Conservation (phyloP, 2,329 filamentous ascomycete genomes). For the Cercospora zeina region DNA sequence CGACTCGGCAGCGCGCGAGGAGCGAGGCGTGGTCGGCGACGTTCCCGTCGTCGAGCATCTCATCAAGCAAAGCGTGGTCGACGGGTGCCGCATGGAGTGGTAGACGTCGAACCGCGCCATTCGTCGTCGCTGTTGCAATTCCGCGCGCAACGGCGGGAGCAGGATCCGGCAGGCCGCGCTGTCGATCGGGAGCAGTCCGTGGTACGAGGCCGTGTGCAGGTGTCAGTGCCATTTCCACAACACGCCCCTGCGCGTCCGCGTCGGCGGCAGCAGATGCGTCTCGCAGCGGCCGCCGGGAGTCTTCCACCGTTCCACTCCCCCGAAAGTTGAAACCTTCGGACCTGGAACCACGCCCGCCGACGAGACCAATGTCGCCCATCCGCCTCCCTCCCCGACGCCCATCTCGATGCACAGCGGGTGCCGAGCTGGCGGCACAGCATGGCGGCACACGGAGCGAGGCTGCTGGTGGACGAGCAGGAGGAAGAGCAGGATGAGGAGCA, state of each 20-base stretch:
- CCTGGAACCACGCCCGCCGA: too few species aligned
- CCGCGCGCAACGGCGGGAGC: conserved; percentile 5
- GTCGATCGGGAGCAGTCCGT: conserved; percentile 7
- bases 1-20: neutral
- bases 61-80: conserved; percentile 9
- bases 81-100: conserved; percentile 1
- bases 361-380: conserved; percentile 4
- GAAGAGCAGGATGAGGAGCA: neutral
- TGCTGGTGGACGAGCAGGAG: neutral
- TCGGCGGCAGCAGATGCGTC: neutral
- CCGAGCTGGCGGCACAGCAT: neutral
- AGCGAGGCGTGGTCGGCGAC: neutral
- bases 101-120: conserved; percentile 5
- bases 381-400: neutral
- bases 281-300: too few species aligned
- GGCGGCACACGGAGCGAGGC: neutral
- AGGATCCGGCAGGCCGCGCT: neutral
- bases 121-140: neutral
- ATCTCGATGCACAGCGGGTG: neutral
- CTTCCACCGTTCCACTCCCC: too few species aligned
- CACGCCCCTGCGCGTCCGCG: neutral
- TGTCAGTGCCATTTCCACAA: neutral
- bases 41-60: neutral
- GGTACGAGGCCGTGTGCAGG: conserved; percentile 1
- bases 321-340: too few species aligned